These are phyloP conservation scores for Cicer pinnatifidum DNA, from an alignment of 306 rosid genomes.

Conservation along the genomic window DNA sequence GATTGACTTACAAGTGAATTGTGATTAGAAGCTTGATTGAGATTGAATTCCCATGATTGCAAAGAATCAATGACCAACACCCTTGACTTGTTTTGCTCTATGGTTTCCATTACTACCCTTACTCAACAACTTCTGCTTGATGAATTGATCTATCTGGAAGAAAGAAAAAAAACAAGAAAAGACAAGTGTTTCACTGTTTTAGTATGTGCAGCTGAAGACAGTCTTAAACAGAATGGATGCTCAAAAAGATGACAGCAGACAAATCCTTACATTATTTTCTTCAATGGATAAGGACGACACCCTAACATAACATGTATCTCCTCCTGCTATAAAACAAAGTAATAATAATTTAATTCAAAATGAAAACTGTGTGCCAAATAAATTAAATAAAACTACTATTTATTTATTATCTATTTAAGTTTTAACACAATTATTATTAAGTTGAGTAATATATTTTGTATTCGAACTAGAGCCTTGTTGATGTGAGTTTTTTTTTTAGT, in stretches of 20 bases:
- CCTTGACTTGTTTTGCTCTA: constrained; percentile 52
- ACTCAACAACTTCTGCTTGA: constrained; percentile 24
- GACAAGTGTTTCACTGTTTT: not conserved
- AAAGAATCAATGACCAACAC: constrained; percentile 68
- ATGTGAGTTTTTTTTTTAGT: too few relatives aligned
- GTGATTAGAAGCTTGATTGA: constrained; percentile 63
- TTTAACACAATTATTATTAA: too few relatives aligned
- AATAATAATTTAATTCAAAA: too few relatives aligned
- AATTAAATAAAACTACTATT: too few relatives aligned
- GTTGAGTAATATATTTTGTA: too few relatives aligned
- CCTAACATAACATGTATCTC: not conserved
- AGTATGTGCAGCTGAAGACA: not conserved
- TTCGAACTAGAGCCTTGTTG: too few relatives aligned
- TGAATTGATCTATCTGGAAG: constrained; percentile 8
- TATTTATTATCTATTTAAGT: too few relatives aligned
- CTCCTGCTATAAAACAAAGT: too few relatives aligned
- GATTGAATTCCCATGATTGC: constrained; percentile 70
- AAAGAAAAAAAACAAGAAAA: not conserved
- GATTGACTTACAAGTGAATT: constrained; percentile 59
- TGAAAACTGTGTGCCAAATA: too few relatives aligned
- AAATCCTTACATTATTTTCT: constrained; percentile 33
- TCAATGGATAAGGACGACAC: constrained; percentile 36
- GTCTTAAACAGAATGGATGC: not conserved
- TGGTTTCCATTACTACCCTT: constrained; percentile 49
- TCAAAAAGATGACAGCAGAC: constrained; percentile 6